Percentiles rank a stretch among this genome's conserved stretches.
Conservation (phyloP, 1,284 basidiomycete species). For the Testicularia cyperi region DNA sequence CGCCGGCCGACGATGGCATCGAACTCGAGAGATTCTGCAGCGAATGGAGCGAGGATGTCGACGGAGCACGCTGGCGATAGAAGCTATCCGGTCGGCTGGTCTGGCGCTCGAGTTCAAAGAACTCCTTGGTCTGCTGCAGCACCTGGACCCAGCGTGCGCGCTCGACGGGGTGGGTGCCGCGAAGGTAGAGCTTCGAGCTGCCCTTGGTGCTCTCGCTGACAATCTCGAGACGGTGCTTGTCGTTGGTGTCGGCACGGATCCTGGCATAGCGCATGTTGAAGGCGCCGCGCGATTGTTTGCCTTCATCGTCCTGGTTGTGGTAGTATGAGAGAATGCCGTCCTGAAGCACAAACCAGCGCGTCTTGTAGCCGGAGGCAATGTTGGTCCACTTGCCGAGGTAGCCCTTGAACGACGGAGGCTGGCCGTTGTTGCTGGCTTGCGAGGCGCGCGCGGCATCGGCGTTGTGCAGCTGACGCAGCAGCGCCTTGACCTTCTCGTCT, state of each 20-base stretch:
- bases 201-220: constrained; percentile 64
- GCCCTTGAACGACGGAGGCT: constrained; percentile 54
- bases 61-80: constrained; percentile 25
- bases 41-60: constrained; percentile 16
- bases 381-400: constrained; percentile 79
- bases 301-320: constrained; percentile 87
- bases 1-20: background rate
- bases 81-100: constrained; percentile 35
- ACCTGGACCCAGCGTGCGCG: constrained; percentile 57
- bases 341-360: constrained; percentile 90
- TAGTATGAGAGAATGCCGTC: constrained; percentile 77
- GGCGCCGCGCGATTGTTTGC: constrained; percentile 79
- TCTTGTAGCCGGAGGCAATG: constrained; percentile 84
- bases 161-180: constrained; percentile 69
- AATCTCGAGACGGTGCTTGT: constrained; percentile 79
- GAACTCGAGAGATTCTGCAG: background rate
- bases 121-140: constrained; percentile 51
- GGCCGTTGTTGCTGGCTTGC: constrained; percentile 43
- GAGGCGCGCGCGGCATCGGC: constrained; percentile 63
- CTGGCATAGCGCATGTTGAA: constrained; percentile 82
- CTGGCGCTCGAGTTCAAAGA: constrained; percentile 40
- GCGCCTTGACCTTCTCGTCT: constrained; percentile 77
- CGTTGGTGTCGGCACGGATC: constrained; percentile 60
- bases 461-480: constrained; percentile 71
- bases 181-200: constrained; percentile 82